A percentile compares a stretch with the other conserved stretches of the same genome.
phyloP scores from a whole-genome alignment of 805 yeast species.

The Sungouiella thailandica region DNA sequence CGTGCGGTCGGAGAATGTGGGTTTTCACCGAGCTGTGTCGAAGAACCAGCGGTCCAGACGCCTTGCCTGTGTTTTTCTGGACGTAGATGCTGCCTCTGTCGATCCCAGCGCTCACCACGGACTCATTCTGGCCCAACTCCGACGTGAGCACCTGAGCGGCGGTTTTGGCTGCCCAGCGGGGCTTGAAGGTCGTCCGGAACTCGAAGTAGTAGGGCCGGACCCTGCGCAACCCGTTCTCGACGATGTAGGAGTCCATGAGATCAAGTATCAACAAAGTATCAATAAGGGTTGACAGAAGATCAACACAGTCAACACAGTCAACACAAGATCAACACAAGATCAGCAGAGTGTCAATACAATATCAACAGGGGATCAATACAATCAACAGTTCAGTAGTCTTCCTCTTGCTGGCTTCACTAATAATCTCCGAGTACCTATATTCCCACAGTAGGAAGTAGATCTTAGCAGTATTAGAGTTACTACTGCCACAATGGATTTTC shows the following conservation, averaged over 20 bases:
- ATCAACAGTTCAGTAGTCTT: too few relatives aligned
- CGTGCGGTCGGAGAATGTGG: constrained; percentile 16
- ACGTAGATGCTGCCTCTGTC: constrained; percentile 22
- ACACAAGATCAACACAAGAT: too few relatives aligned
- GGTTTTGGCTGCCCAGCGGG: constrained; percentile 34
- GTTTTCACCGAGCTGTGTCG: constrained; percentile 1
- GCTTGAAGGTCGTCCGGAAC: constrained; percentile 31
- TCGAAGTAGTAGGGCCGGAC: constrained; percentile 31
- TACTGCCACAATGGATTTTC: too few relatives aligned
- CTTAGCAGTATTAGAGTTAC: too few relatives aligned
- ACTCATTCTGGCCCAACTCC: constrained; percentile 31
- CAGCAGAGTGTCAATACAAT: too few relatives aligned
- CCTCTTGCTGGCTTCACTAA: too few relatives aligned
- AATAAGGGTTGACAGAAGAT: too few relatives aligned
- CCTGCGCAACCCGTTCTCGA: constrained; percentile 29
- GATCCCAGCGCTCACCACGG: constrained; percentile 22
- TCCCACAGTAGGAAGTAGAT: too few relatives aligned
- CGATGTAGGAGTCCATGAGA: constrained; percentile 4
- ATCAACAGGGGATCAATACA: too few relatives aligned
- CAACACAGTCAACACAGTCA: too few relatives aligned
- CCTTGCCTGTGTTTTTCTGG: constrained; percentile 10
- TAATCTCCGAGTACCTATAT: too few relatives aligned
- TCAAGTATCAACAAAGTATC: too few relatives aligned
- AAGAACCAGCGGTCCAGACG: constrained; percentile 3
- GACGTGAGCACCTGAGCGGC: constrained; percentile 23